Percentiles rank a stretch among this genome's conserved stretches.
Conservation (phyloP, 495 filamentous ascomycete species). For the Halenospora varia region DNA sequence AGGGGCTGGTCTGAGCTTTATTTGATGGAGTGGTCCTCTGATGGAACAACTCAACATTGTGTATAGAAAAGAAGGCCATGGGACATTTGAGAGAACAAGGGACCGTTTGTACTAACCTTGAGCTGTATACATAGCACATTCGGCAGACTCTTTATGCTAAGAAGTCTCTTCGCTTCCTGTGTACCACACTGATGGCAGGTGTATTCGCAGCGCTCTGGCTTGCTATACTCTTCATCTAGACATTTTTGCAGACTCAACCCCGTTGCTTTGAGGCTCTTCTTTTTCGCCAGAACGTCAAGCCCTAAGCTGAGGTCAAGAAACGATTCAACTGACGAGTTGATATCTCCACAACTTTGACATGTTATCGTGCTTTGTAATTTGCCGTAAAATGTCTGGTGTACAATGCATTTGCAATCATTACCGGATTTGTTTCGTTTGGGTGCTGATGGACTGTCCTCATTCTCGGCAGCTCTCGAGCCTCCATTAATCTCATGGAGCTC, state of each 20-base stretch:
- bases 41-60: no score
- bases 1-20: no score
- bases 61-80: no score
- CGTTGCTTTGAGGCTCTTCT: conserved; percentile 39
- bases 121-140: conserved; percentile 88
- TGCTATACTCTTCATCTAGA: conserved; percentile 76
- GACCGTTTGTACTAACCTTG: conserved; percentile 54
- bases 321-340: conserved; percentile 74
- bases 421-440: conserved; percentile 11
- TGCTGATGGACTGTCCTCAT: conserved; percentile 36
- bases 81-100: background rate
- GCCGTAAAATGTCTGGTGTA: conserved; percentile 85
- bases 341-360: conserved; percentile 74
- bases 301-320: conserved; percentile 85
- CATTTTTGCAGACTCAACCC: conserved; percentile 66
- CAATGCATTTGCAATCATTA: conserved; percentile 71
- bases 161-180: conserved; percentile 72
- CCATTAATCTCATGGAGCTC: conserved; percentile 71
- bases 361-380: conserved; percentile 83
- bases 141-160: conserved; percentile 73
- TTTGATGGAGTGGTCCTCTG: no score
- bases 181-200: conserved; percentile 73
- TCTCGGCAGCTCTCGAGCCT: conserved; percentile 34
- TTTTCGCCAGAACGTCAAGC: conserved; percentile 54
- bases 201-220: conserved; percentile 71